A percentile compares a stretch with the other conserved stretches of the same genome.
These are phyloP conservation scores for Aspergillus ustus DNA, from an alignment of 2,329 filamentous ascomycete species.

Conservation along the genomic window DNA sequence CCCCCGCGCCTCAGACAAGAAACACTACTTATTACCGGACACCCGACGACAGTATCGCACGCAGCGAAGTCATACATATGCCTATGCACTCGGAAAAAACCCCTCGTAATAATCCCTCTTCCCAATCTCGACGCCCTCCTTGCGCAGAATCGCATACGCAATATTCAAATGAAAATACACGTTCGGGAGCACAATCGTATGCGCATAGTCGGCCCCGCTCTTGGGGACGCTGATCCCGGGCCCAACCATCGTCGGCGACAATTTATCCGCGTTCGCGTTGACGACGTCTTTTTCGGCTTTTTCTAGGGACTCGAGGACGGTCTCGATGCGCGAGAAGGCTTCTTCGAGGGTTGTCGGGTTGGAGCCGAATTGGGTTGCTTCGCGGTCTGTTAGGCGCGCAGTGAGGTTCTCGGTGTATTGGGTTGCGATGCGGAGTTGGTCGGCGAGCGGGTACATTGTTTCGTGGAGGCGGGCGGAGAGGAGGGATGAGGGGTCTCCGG, in stretches of 20 bases:
- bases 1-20: too few species aligned
- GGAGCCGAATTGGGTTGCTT: conserved; percentile 23
- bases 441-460: conserved; percentile 31
- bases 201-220: conserved; percentile 21
- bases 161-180: conserved; percentile 31
- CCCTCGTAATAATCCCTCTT: conserved; percentile 24
- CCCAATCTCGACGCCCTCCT: conserved; percentile 25
- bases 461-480: conserved; percentile 26
- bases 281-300: conserved; percentile 34
- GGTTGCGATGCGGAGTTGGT: conserved; percentile 32
- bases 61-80: too few species aligned
- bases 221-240: conserved; percentile 12
- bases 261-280: conserved; percentile 25
- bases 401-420: conserved; percentile 31
- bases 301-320: conserved; percentile 24
- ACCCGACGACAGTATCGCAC: too few species aligned
- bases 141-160: conserved; percentile 28
- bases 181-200: conserved; percentile 26
- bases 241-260: conserved; percentile 22
- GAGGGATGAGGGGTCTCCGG: conserved; percentile 17
- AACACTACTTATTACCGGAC: too few species aligned
- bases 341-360: conserved; percentile 28
- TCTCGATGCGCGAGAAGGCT: conserved; percentile 31
- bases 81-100: neutral
- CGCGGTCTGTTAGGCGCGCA: conserved; percentile 32